Percentiles rank a stretch among this genome's conserved stretches.
phyloP scores from a whole-genome alignment of 441 rosid species.

The Flueggea neowawraea region DNA sequence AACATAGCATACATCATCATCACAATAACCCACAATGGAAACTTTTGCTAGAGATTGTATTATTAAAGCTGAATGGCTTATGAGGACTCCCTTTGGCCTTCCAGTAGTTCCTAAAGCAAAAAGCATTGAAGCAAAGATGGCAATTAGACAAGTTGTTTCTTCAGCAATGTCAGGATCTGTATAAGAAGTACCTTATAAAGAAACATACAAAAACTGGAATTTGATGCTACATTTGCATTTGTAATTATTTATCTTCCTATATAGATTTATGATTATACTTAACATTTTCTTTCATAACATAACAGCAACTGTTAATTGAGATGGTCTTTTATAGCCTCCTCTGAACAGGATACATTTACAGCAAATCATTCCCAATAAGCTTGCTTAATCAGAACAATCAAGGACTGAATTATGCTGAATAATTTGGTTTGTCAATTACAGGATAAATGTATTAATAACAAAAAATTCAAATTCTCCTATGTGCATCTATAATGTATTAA shows the following conservation, averaged over 20 bases:
- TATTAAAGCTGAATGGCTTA: slow-evolving; percentile 74
- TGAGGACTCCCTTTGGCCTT: slow-evolving; percentile 76
- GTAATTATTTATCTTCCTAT: not conserved
- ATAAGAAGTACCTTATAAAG: not conserved
- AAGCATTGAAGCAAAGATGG: slow-evolving; percentile 8
- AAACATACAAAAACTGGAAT: not conserved
- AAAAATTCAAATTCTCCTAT: too few relatives aligned
- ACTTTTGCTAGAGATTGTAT: slow-evolving; percentile 87
- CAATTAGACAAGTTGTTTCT: not conserved
- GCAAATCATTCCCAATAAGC: too few relatives aligned
- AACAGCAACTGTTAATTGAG: too few relatives aligned
- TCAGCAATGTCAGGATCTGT: slow-evolving; percentile 1
- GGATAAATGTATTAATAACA: too few relatives aligned
- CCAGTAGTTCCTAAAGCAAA: slow-evolving; percentile 75
- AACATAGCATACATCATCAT: slow-evolving; percentile 73
- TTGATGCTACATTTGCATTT: not conserved
- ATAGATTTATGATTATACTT: not conserved
- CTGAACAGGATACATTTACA: too few relatives aligned
- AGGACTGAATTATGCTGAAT: too few relatives aligned
- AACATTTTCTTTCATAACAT: too few relatives aligned
- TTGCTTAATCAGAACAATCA: too few relatives aligned
- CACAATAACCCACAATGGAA: slow-evolving; percentile 67
- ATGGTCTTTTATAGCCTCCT: too few relatives aligned
- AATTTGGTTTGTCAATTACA: too few relatives aligned
- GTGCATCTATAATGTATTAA: not conserved